Conservation (phyloP, 1,139 yeast genomes). For the Meyerozyma elateridarum region DNA sequence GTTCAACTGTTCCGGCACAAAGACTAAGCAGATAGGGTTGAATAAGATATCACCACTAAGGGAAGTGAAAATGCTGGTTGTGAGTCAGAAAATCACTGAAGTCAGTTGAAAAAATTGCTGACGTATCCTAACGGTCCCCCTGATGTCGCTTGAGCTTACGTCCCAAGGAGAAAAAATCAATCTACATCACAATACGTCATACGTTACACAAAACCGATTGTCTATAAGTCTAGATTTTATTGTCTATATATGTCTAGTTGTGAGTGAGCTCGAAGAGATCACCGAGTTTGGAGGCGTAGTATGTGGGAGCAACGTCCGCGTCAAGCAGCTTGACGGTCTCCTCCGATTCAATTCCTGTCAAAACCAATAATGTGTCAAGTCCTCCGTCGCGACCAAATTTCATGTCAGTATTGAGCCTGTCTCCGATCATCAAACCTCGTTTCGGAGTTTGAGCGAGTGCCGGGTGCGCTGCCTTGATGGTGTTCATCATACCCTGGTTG, state of each 20-base stretch:
- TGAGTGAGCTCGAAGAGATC: conserved; percentile 54
- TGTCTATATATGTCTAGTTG: background rate
- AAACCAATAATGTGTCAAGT: conserved; percentile 73
- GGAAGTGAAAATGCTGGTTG: too few relatives aligned
- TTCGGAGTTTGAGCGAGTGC: conserved; percentile 46
- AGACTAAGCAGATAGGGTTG: too few relatives aligned
- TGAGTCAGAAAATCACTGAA: too few relatives aligned
- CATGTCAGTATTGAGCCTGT: conserved; percentile 92
- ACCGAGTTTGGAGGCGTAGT: conserved; percentile 69
- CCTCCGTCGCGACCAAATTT: conserved; percentile 86
- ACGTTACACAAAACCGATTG: conserved; percentile 2
- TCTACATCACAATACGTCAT: conserved; percentile 3
- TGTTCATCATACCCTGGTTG: conserved; percentile 82
- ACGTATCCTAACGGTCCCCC: too few relatives aligned
- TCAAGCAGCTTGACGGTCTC: conserved; percentile 43
- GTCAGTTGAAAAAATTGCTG: too few relatives aligned
- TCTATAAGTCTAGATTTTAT: conserved; percentile 2
- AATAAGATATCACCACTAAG: too few relatives aligned
- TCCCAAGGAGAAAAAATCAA: conserved; percentile 1
- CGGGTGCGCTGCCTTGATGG: conserved; percentile 67
- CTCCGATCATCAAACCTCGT: conserved; percentile 90
- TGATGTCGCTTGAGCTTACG: too few relatives aligned
- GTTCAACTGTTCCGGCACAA: too few relatives aligned
- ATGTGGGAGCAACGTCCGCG: conserved; percentile 55
- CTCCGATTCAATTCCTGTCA: conserved; percentile 86